A percentile compares a stretch with the other conserved stretches of the same genome.
Evolutionary conservation across 192 early-diverging fungal genomes (phyloP).

Genomic region (Coemansia reversa): DNA sequence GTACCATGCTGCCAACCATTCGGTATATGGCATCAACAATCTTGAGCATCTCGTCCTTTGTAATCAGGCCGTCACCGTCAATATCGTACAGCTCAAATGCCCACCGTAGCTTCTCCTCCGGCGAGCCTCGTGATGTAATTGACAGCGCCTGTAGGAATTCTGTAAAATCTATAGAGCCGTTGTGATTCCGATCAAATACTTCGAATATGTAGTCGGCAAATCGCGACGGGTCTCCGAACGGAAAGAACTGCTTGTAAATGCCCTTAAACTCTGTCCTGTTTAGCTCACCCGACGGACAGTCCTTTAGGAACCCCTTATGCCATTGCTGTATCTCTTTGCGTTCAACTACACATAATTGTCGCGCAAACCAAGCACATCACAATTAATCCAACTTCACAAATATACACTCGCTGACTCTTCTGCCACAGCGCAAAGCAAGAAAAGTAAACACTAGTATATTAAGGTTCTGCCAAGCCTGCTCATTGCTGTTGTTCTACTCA

Average conservation of each 20-base stretch:
- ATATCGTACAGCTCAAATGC: slow-evolving; percentile 91
- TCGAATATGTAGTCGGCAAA: slow-evolving; percentile 92
- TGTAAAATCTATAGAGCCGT: slow-evolving; percentile 86
- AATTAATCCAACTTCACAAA: not conserved
- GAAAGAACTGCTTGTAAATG: slow-evolving; percentile 95
- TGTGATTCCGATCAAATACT: slow-evolving; percentile 88
- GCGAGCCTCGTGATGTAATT: slow-evolving; percentile 75
- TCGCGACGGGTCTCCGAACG: slow-evolving; percentile 88
- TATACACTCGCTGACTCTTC: not conserved
- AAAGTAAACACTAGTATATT: not conserved
- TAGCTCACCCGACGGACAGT: slow-evolving; percentile 83
- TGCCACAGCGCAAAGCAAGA: not conserved
- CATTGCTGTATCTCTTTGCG: slow-evolving; percentile 95
- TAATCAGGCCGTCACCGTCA: slow-evolving; percentile 83
- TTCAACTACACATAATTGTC: slow-evolving; percentile 58
- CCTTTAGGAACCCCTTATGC: slow-evolving; percentile 94
- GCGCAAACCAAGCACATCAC: not conserved
- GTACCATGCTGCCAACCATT: slow-evolving; percentile 90
- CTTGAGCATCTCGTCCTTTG: slow-evolving; percentile 82
- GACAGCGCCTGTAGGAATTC: slow-evolving; percentile 89
- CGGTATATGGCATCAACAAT: slow-evolving; percentile 95
- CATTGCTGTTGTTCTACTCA: not conserved
- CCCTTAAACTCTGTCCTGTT: slow-evolving; percentile 84
- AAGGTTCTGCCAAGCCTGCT: not conserved
- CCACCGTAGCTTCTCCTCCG: slow-evolving; percentile 87